phyloP scores from a whole-genome alignment of 106 monocot genomes.

The Dendrobium huoshanense region DNA sequence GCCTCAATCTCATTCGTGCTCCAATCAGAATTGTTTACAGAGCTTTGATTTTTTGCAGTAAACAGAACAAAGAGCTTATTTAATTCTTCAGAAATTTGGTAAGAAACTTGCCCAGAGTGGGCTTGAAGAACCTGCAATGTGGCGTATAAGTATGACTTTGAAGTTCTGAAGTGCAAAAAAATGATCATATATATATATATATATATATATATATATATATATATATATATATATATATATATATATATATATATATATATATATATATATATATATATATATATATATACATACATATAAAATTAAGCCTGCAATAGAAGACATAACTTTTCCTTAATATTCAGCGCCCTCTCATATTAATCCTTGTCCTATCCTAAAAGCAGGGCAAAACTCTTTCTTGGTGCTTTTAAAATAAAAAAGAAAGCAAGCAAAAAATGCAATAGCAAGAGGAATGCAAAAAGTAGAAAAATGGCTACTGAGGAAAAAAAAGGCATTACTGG shows the following conservation, averaged over 20 bases:
- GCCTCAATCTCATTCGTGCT: slow-evolving; percentile 52
- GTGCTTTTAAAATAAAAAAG: background rate
- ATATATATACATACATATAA: background rate
- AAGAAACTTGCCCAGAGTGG: slow-evolving; percentile 33
- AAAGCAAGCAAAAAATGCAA: background rate
- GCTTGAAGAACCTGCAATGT: slow-evolving; percentile 54
- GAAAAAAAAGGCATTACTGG: background rate
- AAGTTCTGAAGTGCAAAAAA: background rate
- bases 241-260: no score
- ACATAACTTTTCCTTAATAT: background rate
- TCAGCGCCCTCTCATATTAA: background rate
- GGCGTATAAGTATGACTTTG: background rate
- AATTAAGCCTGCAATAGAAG: background rate
- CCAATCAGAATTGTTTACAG: slow-evolving; percentile 25
- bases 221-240: no score
- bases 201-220: background rate
- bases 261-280: no score
- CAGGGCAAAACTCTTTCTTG: background rate
- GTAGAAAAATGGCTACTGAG: background rate
- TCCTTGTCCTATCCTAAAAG: background rate
- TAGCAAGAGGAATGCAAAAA: no score
- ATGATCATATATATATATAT: background rate
- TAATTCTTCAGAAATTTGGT: slow-evolving; percentile 49
- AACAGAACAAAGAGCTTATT: slow-evolving; percentile 29
- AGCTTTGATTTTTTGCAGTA: slow-evolving; percentile 20